Evolutionary conservation across 352 stramenopile genomes (phyloP).

Genomic region (Plasmopara muralis): DNA sequence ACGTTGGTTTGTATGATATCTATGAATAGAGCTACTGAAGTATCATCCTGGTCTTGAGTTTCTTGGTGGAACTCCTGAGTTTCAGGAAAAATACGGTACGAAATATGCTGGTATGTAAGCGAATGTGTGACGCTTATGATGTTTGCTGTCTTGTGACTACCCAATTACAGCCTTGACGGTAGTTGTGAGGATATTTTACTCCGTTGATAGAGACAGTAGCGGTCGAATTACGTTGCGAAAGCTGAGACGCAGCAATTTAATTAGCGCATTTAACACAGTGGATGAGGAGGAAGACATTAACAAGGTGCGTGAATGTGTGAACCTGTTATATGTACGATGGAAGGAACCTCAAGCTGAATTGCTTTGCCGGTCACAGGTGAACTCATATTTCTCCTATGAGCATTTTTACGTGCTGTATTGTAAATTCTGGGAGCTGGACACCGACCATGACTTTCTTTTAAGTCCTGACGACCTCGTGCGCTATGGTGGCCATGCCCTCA

Average conservation of each 20-base stretch:
- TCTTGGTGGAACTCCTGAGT: slow-evolving; percentile 96
- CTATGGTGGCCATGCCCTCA: slow-evolving; percentile 79
- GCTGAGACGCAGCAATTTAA: slow-evolving; percentile 90
- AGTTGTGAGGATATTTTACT: slow-evolving; percentile 93
- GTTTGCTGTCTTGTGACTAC: not conserved
- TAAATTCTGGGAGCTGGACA: slow-evolving; percentile 99
- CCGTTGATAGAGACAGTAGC: slow-evolving; percentile 90
- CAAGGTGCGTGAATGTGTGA: slow-evolving; percentile 67
- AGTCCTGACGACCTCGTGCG: slow-evolving; percentile 78
- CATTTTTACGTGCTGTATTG: slow-evolving; percentile 99
- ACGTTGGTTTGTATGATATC: slow-evolving; percentile 1
- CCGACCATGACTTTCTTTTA: slow-evolving; percentile 84
- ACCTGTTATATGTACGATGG: not conserved
- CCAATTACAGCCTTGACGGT: slow-evolving; percentile 88
- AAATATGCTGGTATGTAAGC: slow-evolving; percentile 1
- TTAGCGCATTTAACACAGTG: slow-evolving; percentile 93
- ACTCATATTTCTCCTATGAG: slow-evolving; percentile 97
- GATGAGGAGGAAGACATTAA: slow-evolving; percentile 99
- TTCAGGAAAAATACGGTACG: slow-evolving; percentile 98
- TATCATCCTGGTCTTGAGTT: slow-evolving; percentile 94
- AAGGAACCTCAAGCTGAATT: not conserved
- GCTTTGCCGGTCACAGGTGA: slow-evolving; percentile 43
- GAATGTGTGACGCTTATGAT: not conserved
- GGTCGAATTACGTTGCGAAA: slow-evolving; percentile 94
- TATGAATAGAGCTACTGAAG: slow-evolving; percentile 68